A percentile compares a stretch with the other conserved stretches of the same genome.
Conservation (phyloP, 768 basidiomycete genomes). For the Boletus reticulatus region DNA sequence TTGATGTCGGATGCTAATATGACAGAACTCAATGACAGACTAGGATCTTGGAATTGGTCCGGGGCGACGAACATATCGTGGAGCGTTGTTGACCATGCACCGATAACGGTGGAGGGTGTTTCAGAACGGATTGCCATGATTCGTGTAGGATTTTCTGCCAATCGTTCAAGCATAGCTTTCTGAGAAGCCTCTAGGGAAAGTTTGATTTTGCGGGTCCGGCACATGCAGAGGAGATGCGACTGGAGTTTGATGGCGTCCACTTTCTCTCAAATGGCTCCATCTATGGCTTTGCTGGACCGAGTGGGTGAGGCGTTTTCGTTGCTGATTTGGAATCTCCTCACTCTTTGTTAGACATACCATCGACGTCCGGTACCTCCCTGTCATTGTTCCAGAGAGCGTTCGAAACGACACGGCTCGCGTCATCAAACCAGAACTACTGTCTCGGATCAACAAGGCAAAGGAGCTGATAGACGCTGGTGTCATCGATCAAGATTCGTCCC, state of each 20-base stretch:
- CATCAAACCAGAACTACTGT: conserved; percentile 57
- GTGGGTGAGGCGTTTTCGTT: conserved; percentile 45
- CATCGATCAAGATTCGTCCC: conserved; percentile 50
- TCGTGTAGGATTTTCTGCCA: conserved; percentile 49
- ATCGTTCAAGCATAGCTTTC: background rate
- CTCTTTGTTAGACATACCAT: conserved; percentile 43
- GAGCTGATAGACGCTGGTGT: conserved; percentile 65
- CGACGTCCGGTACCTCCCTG: conserved; percentile 66
- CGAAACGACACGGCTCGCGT: conserved; percentile 59
- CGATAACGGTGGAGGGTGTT: conserved; percentile 36
- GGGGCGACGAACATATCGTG: conserved; percentile 58
- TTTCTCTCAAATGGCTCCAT: conserved; percentile 71
- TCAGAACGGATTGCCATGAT: conserved; percentile 55
- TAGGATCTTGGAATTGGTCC: conserved; percentile 72
- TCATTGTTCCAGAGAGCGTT: conserved; percentile 54
- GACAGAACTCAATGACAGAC: conserved; percentile 45
- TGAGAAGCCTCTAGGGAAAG: conserved; percentile 50
- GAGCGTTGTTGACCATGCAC: conserved; percentile 62
- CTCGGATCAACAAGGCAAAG: conserved; percentile 57
- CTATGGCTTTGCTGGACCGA: conserved; percentile 68
- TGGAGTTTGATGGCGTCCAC: conserved; percentile 79
- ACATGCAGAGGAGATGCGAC: conserved; percentile 54
- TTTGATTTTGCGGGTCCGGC: conserved; percentile 59
- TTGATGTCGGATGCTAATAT: conserved; percentile 50
- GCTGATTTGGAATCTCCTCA: background rate